A percentile compares a stretch with the other conserved stretches of the same genome.
These are phyloP conservation scores for Gomphus bonarii DNA, from an alignment of 1,284 basidiomycete species.

Conservation along the genomic window DNA sequence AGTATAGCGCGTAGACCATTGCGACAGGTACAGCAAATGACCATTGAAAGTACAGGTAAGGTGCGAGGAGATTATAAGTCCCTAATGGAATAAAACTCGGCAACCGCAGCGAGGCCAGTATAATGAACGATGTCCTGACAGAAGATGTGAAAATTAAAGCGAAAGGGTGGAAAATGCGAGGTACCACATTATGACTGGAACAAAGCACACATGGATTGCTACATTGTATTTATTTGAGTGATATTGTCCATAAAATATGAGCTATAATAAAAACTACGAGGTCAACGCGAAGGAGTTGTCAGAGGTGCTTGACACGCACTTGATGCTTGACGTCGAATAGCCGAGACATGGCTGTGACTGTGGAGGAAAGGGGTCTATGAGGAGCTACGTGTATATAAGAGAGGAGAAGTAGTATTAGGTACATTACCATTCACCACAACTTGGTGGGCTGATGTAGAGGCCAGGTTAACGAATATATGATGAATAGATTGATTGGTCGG, in stretches of 20 bases:
- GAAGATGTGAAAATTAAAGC: background rate
- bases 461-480: too few relatives aligned
- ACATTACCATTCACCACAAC: too few relatives aligned
- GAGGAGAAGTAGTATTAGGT: too few relatives aligned
- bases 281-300: background rate
- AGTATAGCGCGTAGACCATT: conserved; percentile 57
- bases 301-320: conserved; percentile 10
- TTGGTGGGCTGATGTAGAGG: too few relatives aligned
- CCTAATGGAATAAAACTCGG: conserved; percentile 46
- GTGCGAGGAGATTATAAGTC: conserved; percentile 37
- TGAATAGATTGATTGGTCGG: too few relatives aligned
- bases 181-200: conserved; percentile 75
- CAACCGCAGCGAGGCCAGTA: conserved; percentile 40
- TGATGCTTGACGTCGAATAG: conserved; percentile 18
- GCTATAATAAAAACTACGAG: conserved; percentile 28
- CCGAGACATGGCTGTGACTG: conserved; percentile 1
- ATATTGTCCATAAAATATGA: conserved; percentile 84
- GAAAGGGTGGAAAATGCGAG: conserved; percentile 17
- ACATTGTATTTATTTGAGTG: conserved; percentile 76
- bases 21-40: conserved; percentile 52
- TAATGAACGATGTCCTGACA: conserved; percentile 53
- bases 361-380: background rate
- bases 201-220: conserved; percentile 71
- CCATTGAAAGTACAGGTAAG: conserved; percentile 56
- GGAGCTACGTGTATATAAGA: too few relatives aligned